phyloP scores from a whole-genome alignment of 2,329 filamentous ascomycete species.

The Aphanoascus verrucosus region DNA sequence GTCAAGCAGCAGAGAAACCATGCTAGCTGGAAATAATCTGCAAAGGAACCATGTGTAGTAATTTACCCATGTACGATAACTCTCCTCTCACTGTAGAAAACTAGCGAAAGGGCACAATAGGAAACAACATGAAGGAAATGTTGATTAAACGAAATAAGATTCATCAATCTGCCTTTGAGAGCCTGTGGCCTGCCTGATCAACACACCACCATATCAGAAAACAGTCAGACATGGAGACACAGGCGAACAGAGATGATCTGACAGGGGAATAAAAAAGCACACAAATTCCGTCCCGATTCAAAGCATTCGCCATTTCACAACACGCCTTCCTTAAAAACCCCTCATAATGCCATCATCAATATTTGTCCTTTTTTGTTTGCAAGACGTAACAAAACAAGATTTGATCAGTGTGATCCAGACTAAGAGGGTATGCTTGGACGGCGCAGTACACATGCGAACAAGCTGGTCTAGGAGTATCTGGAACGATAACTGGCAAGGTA shows the following conservation, averaged over 20 bases:
- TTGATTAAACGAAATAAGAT: slow-evolving; percentile 5
- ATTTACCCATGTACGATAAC: neutral
- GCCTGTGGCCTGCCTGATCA: slow-evolving; percentile 5
- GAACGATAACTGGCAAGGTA: slow-evolving; percentile 8
- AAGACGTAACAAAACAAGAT: slow-evolving; percentile 7
- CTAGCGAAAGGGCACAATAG: neutral
- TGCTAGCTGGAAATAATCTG: neutral
- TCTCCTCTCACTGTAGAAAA: neutral
- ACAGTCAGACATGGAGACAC: slow-evolving; percentile 1
- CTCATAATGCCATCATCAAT: slow-evolving; percentile 13
- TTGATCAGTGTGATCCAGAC: slow-evolving; percentile 11
- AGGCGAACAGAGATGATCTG: slow-evolving; percentile 5
- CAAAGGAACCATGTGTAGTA: neutral
- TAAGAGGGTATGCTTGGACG: slow-evolving; percentile 9
- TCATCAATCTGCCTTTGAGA: slow-evolving; percentile 8
- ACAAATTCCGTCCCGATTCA: slow-evolving; percentile 6
- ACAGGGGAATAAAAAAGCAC: slow-evolving; percentile 3
- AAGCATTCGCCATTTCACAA: slow-evolving; percentile 12
- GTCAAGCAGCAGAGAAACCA: neutral
- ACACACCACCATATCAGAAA: neutral
- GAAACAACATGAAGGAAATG: neutral
- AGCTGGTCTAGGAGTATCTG: slow-evolving; percentile 12
- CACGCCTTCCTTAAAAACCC: slow-evolving; percentile 12
- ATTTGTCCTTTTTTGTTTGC: slow-evolving; percentile 5
- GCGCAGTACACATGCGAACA: slow-evolving; percentile 6